A percentile compares a stretch with the other conserved stretches of the same genome.
Evolutionary conservation across 2,329 filamentous ascomycete genomes (phyloP).

Genomic region (Cladosporium sp.): DNA sequence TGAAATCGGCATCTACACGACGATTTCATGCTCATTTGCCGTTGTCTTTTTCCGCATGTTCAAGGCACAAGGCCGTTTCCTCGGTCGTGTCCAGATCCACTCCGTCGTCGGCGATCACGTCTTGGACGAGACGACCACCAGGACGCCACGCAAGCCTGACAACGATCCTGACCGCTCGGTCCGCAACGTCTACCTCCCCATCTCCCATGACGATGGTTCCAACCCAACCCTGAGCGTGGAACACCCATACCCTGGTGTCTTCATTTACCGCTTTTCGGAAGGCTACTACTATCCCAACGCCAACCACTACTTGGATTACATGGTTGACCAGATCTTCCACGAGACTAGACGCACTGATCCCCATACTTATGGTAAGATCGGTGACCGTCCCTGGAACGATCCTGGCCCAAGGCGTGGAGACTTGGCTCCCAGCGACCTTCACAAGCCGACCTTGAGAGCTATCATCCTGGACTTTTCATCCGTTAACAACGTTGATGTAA

Average conservation of each 20-base stretch:
- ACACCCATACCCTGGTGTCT: slow-evolving; percentile 82
- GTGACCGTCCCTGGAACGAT: slow-evolving; percentile 92
- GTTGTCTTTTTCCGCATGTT: slow-evolving; percentile 80
- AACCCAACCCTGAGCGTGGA: slow-evolving; percentile 80
- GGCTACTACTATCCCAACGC: slow-evolving; percentile 97
- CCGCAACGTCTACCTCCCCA: slow-evolving; percentile 80
- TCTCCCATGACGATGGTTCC: slow-evolving; percentile 83
- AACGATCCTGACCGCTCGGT: slow-evolving; percentile 47
- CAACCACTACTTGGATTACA: slow-evolving; percentile 77
- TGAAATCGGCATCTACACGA: slow-evolving; percentile 88
- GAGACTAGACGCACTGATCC: slow-evolving; percentile 74
- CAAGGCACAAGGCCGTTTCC: slow-evolving; percentile 76
- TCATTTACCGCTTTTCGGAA: slow-evolving; percentile 93
- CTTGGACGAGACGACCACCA: slow-evolving; percentile 47
- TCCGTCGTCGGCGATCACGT: slow-evolving; percentile 76
- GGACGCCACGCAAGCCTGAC: slow-evolving; percentile 25
- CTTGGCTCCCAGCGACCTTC: slow-evolving; percentile 41
- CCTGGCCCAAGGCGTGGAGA: slow-evolving; percentile 66
- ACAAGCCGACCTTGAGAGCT: slow-evolving; percentile 72
- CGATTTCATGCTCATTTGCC: slow-evolving; percentile 70
- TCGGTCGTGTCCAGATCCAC: slow-evolving; percentile 79
- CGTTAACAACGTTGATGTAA: slow-evolving; percentile 91
- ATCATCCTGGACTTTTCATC: slow-evolving; percentile 90
- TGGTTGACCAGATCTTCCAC: slow-evolving; percentile 41
- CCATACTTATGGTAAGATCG: slow-evolving; percentile 53